phyloP scores from a whole-genome alignment of 2,329 filamentous ascomycete genomes.

The Sporothrix curviconia region DNA sequence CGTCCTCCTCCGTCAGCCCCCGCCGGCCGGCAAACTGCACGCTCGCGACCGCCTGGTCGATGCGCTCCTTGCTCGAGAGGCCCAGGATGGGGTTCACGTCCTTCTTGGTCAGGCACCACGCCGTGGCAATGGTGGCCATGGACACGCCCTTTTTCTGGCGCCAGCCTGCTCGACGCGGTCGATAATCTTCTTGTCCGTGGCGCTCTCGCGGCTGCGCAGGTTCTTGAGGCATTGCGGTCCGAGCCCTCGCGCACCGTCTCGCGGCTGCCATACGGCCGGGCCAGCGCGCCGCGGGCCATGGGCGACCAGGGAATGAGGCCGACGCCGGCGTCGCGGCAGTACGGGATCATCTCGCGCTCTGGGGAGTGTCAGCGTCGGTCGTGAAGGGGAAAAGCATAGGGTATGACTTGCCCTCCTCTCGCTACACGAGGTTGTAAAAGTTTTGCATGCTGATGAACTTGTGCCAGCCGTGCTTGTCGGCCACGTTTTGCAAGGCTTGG shows the following conservation, averaged over 20 bases:
- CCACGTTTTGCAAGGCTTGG: constrained; percentile 48
- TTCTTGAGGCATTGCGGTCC: neutral
- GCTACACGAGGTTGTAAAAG: too few species aligned
- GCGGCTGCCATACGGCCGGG: constrained; percentile 30
- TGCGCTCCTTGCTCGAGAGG: constrained; percentile 47
- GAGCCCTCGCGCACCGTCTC: constrained; percentile 24
- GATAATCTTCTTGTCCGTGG: constrained; percentile 17
- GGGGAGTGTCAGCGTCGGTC: too few species aligned
- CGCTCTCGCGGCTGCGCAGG: neutral
- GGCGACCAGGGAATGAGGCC: constrained; percentile 35
- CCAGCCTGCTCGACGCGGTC: constrained; percentile 17
- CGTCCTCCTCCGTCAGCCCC: constrained; percentile 50
- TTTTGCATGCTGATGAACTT: constrained; percentile 57
- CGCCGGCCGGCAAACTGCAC: constrained; percentile 28
- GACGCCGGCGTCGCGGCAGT: constrained; percentile 36
- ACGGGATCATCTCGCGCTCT: constrained; percentile 40
- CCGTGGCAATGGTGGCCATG: constrained; percentile 49
- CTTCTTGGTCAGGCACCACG: constrained; percentile 53
- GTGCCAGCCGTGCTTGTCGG: constrained; percentile 51
- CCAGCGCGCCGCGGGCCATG: constrained; percentile 32
- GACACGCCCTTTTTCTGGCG: constrained; percentile 12
- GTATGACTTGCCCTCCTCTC: neutral
- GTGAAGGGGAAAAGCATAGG: constrained; percentile 57
- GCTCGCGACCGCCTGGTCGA: constrained; percentile 55
- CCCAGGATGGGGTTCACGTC: constrained; percentile 55